phyloP scores from a whole-genome alignment of 139 green algal species.

The Parachlorella kessleri region DNA sequence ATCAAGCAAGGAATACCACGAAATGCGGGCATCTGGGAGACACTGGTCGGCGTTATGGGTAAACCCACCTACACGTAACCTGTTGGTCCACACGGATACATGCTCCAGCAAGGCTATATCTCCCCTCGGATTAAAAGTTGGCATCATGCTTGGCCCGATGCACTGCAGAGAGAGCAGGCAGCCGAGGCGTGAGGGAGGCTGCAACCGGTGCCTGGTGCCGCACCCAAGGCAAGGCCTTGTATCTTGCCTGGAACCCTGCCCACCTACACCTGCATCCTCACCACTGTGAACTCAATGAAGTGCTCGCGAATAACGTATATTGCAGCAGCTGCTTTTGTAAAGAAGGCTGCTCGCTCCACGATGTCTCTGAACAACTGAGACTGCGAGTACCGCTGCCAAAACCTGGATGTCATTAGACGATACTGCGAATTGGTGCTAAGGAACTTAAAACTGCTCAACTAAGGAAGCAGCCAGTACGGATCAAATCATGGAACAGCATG shows the following conservation, averaged over 20 bases:
- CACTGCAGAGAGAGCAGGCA: conserved; percentile 43
- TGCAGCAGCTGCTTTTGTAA: conserved; percentile 20
- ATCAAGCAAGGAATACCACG: too few species aligned
- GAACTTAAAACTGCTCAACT: too few species aligned
- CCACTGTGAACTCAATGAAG: conserved; percentile 54
- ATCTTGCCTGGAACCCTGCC: background rate
- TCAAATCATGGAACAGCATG: too few species aligned
- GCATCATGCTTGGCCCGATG: conserved; percentile 81
- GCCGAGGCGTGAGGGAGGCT: background rate
- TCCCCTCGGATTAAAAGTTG: conserved; percentile 76
- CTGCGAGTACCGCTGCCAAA: conserved; percentile 12
- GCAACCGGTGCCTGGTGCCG: background rate
- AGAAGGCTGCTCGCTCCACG: conserved; percentile 5
- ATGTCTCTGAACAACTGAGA: background rate
- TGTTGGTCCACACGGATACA: conserved; percentile 31
- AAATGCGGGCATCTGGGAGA: too few species aligned
- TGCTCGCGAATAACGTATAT: conserved; percentile 56
- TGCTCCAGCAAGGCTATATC: conserved; percentile 78
- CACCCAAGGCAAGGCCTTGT: background rate
- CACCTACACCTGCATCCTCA: conserved; percentile 16
- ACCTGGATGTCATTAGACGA: conserved; percentile 14
- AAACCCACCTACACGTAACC: conserved; percentile 33
- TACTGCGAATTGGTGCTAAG: too few species aligned
- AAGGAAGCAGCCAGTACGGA: too few species aligned
- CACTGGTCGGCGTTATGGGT: too few species aligned